A percentile compares a stretch with the other conserved stretches of the same genome.
Conservation (phyloP, 1,139 yeast species). For the Taphrina flavorubra region DNA sequence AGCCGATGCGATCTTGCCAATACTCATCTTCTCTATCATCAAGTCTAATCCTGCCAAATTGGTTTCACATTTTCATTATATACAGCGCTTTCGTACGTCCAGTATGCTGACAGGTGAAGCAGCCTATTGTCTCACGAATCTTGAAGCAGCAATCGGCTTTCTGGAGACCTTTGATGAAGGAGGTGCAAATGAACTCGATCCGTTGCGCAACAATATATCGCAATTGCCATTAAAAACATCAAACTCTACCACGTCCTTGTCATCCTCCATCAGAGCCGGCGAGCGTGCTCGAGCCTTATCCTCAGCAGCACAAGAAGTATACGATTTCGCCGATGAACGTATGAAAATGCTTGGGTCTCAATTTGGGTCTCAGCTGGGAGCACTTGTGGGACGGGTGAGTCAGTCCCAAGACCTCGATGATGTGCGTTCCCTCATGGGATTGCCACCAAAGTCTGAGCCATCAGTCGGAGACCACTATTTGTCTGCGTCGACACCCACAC, state of each 20-base stretch:
- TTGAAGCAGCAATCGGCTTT: conserved; percentile 67
- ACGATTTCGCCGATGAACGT: conserved; percentile 37
- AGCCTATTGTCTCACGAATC: conserved; percentile 64
- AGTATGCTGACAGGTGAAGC: conserved; percentile 58
- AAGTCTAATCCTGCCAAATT: conserved; percentile 56
- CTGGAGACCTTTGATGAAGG: conserved; percentile 54
- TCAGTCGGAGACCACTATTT: conserved; percentile 1
- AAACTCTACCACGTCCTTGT: conserved; percentile 4
- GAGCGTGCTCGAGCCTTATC: conserved; percentile 38
- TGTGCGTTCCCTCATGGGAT: conserved; percentile 33
- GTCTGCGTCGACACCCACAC: conserved; percentile 1
- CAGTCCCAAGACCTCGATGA: conserved; percentile 29
- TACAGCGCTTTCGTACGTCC: conserved; percentile 63
- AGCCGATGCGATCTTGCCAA: conserved; percentile 64
- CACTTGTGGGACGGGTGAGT: conserved; percentile 33
- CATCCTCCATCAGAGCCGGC: conserved; percentile 27
- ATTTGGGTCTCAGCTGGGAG: conserved; percentile 33
- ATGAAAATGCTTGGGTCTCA: conserved; percentile 37
- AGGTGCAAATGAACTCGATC: conserved; percentile 6
- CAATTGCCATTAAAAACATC: neutral
- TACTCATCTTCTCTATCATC: conserved; percentile 60
- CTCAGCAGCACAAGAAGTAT: conserved; percentile 38
- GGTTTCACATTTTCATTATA: conserved; percentile 60
- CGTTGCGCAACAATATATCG: neutral
- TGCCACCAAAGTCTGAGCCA: conserved; percentile 14